phyloP scores from a whole-genome alignment of 2,329 filamentous ascomycete genomes.

The Phoma herbarum region DNA sequence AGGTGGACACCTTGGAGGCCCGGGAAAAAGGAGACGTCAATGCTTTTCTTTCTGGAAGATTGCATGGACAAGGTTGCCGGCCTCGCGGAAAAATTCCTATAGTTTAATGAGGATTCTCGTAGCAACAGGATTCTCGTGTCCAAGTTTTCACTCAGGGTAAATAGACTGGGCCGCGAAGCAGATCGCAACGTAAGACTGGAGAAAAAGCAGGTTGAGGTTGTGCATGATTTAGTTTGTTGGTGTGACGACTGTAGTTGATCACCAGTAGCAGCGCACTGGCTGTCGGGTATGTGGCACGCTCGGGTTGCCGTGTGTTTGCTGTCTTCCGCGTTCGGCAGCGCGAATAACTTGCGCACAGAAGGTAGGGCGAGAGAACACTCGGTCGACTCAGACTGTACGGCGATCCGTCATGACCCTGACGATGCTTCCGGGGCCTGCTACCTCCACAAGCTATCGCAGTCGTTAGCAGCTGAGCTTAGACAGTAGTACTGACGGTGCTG shows the following conservation, averaged over 20 bases:
- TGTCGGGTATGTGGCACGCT: neutral
- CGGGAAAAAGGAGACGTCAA: slow-evolving; percentile 31
- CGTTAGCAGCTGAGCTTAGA: slow-evolving; percentile 7
- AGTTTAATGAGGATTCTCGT: slow-evolving; percentile 21
- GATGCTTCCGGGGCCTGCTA: slow-evolving; percentile 87
- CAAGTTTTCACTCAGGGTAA: slow-evolving; percentile 19
- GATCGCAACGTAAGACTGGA: slow-evolving; percentile 18
- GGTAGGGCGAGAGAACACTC: neutral
- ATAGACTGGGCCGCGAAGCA: slow-evolving; percentile 18
- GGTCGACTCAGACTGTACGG: slow-evolving; percentile 74
- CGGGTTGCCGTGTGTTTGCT: slow-evolving; percentile 1
- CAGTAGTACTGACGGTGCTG: neutral
- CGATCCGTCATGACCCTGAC: slow-evolving; percentile 96
- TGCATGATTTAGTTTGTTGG: slow-evolving; percentile 11
- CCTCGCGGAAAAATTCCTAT: slow-evolving; percentile 23
- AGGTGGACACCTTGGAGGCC: slow-evolving; percentile 21
- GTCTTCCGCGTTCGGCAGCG: slow-evolving; percentile 7
- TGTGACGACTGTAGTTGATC: neutral
- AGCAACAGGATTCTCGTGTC: slow-evolving; percentile 16
- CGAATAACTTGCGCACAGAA: slow-evolving; percentile 6
- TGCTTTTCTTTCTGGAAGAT: slow-evolving; percentile 31
- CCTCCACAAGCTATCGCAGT: slow-evolving; percentile 74
- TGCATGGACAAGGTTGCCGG: slow-evolving; percentile 31
- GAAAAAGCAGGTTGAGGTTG: slow-evolving; percentile 14
- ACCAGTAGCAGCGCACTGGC: neutral